Base-by-base conservation (phyloP, 805 yeast genomes). In the Starmerella stigmatis region DNA sequence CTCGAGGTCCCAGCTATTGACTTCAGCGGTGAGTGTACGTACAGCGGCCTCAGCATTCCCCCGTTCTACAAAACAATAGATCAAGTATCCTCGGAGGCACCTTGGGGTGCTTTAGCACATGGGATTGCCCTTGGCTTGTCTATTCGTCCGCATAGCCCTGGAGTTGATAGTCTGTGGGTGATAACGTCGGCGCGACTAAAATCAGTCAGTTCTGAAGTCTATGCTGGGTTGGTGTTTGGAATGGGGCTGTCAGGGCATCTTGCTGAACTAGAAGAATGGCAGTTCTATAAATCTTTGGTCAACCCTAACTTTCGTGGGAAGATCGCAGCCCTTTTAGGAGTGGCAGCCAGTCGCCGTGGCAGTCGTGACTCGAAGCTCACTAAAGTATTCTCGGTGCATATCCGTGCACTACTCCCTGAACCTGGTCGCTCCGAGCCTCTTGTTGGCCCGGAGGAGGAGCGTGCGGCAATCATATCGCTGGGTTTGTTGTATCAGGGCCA, bases 191-290 rank as follows among this genome's bases (percentile, higher is more conserved):
- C 83, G 60, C 85, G 85, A 55, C 81, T 79, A 53, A 71, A 66
- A n/a, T 60, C 82, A 26, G 46, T 34, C 13, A 46, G 78, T 76
- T 3, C n/a, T 53, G 74, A 94, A 0, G 88, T 84, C 50, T 96
- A 88, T 66, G 96, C 96, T 19, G 99, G 99, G 0, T 86, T 92
- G 54, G 63, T 92, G n/a, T 64, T 86, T 16, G 98, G 96, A 0
- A 67, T 92, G 21, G 99, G 99, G 0, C 65, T 92, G 25, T 85
- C 85, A 63, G 97, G 97, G 0, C 95, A 88, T 59, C 64, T 92
- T 55, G 77, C 74, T 46, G 70, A 72, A 33, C 64, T 92, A 21
- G 97, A 89, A 57, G 96, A 92, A 61, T 92, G 97, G 96, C 96
- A 88, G 59, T 82, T 89, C 25, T 92, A 86, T 61, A 88, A 89